Evolutionary conservation across 805 yeast genomes (phyloP), one percentile per base, ranked within the genome.

Genomic region (Ogataea paradorogensis): DNA sequence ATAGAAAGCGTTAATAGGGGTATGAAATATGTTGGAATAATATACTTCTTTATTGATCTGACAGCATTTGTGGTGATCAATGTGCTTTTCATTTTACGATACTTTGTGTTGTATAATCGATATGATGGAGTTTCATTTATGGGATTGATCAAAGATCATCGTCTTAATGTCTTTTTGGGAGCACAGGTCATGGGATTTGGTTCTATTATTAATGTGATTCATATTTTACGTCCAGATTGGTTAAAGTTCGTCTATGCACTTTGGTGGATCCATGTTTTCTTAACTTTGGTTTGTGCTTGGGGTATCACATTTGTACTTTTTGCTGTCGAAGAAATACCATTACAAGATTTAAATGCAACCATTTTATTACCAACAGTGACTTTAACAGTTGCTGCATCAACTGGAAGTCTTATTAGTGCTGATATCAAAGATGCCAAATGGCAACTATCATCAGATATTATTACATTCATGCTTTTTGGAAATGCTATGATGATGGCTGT

Each of bases 141-240:
- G 22, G 42, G 38, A 35, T 45, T 70, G 42, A 27, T 77, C 35
- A 43, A 52, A 40, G 68, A 73, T 35, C 71, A 78, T 2, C 55
- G 60, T 2, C 64, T 73, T 26, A 74, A 80, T 32, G 78, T 80
- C 2, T 86, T 80, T 52, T 65, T 86, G 64, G 96, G 95, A 6
- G 80, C 91, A 46, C 73, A 75, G 41, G 81, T 87, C 13, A 89
- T 89, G 96, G 96, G 89, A 1, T 69, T 70, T 47, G 71, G 78
- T 9, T 79, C 95, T 2, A 59, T 88, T 45, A 66, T 82, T 22
- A 81, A 78, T 55, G 76, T 73, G 63, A 59, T 82, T 20, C 70
- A 69, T 45, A 59, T 56, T 25, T 46, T 83, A 20, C 48, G 46
- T 30, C 55, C 58, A 1, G 49, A 57, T 21, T 67, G 83, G 71